Base-by-base conservation (phyloP, 306 rosid species). In the Trichosanthes cucumerina region DNA sequence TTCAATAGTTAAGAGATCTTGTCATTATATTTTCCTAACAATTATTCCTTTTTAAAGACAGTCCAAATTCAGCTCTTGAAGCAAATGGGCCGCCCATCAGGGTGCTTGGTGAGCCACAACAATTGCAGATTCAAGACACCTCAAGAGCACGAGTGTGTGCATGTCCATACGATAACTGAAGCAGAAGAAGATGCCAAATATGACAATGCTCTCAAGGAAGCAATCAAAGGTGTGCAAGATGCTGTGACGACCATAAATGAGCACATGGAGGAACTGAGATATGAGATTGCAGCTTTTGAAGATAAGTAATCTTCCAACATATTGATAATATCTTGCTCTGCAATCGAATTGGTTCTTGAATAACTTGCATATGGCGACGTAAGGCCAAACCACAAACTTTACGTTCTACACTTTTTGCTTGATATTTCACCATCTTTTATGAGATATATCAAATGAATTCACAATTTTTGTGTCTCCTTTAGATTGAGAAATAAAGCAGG, bases 241-340 rank as follows among this genome's bases (percentile, higher is more conserved):
- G 86, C 91, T 28, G 92, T 94, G 52, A 92, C 89, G 6, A 82
- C 91, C 79, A 94, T 92, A 28, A 94, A 90, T 66, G 98, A 94
- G 47, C 95, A 90, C 81, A 66, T 94, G 70, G 97, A 92, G 84
- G 97, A 94, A 83, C 92, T 94, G 80, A 90, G 97, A 90, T 94
- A 94, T 65, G 97, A 94, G 86, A 94, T 94, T 83, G 98, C 84
- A 47, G 93, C 96, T 77, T 93, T 89, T 80, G 95, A 90, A 88
- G 75, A 84, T 5, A 92, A 86, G 81, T 86, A 44, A 70, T 43
- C 36, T 12, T 23, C 19, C 13, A 11, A 69, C 36, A 21, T 23
- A 1, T 12, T n/a, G 43, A 34, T 14, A 23, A 11, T 3, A 21
- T 69, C 75, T 43, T 41, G 28, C 74, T 68, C 33, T 62, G 75